Base-by-base conservation (phyloP, 2,329 filamentous ascomycete genomes). In the Pseudogymnoascus sp. region DNA sequence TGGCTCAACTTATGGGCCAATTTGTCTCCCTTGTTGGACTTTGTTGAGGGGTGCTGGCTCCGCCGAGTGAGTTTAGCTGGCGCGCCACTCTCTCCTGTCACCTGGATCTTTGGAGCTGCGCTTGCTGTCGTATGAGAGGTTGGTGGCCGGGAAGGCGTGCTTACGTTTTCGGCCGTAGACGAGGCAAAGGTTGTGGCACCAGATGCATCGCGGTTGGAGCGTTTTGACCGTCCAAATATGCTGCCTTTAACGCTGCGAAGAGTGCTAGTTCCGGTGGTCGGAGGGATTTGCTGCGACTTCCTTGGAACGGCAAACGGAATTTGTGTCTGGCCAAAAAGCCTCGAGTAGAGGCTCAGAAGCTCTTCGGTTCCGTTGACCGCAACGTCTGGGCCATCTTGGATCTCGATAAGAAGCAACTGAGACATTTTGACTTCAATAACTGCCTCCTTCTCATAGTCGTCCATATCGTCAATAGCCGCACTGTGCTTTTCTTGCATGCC, bases 351-450 rank as follows among this genome's bases (percentile, higher is more conserved):
- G 14, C 86, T 86, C 18, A 99, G 78, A 40, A 99, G 80, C 74
- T 97, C 92, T 67, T 91, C 86, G 72, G 90, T 93, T 65, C 89
- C 88, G 72, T 96, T 96, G 60, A 97, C 90, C 16, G 95, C 93
- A 63, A 88, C 85, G 64, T 91, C 88, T 0, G 92, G 86, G 0
- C 92, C 92, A 72, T 97, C 92, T 3, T 91, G 78, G 14, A 95
- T 78, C 75, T 97, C 93, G 3, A 95, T 76, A 18, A 99, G 82
- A 3, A 89, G 84, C 65, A 99, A 80, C 71, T 97, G 93, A 10
- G 93, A 97, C 85, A 97, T 96, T 75, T 96, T 96, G 66, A 97
- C 87, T 74, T 97, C 90, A n/a, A 99, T 77, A 44, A 99, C 88
- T 59, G 85, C 84, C 74, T 93, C 90, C 72, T 92, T 96, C 72